Conservation (phyloP, 306 rosid species). For the Luffa acutangula region DNA sequence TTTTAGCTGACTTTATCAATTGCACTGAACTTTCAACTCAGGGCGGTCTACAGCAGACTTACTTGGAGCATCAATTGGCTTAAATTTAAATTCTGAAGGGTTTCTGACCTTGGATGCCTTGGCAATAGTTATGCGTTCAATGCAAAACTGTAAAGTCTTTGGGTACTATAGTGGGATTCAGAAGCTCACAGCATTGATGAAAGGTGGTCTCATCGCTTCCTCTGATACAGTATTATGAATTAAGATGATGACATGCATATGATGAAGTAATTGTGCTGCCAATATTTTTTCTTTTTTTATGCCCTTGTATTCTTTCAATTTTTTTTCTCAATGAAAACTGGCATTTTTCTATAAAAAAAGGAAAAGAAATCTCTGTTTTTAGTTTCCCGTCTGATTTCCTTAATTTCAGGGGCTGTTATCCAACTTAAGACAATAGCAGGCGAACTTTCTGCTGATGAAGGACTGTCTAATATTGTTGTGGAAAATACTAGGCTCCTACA, state of each 20-base stretch:
- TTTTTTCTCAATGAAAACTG: too few relatives aligned
- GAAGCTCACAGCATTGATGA: constrained; percentile 83
- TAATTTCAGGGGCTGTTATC: constrained; percentile 71
- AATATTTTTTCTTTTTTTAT: constrained; percentile 14
- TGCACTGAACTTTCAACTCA: constrained; percentile 1
- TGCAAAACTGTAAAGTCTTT: constrained; percentile 84
- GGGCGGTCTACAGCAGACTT: constrained; percentile 42
- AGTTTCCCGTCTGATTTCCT: constrained; percentile 20
- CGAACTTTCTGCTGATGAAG: constrained; percentile 56
- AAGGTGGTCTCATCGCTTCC: constrained; percentile 40
- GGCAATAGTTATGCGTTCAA: constrained; percentile 56
- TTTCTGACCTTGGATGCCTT: constrained; percentile 64
- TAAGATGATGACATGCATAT: background rate
- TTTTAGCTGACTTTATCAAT: constrained; percentile 1
- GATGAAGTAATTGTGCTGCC: background rate
- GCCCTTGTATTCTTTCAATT: too few relatives aligned
- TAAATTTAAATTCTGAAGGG: constrained; percentile 68
- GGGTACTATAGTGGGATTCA: constrained; percentile 89
- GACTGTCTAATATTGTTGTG: constrained; percentile 36
- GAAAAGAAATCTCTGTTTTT: constrained; percentile 7
- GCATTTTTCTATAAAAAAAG: too few relatives aligned
- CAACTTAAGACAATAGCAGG: constrained; percentile 83
- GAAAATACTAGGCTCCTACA: constrained; percentile 65
- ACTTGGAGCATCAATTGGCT: constrained; percentile 44
- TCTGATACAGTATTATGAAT: background rate